Conservation (phyloP, 2,329 filamentous ascomycete species). For the Diaporthe ampelina region DNA sequence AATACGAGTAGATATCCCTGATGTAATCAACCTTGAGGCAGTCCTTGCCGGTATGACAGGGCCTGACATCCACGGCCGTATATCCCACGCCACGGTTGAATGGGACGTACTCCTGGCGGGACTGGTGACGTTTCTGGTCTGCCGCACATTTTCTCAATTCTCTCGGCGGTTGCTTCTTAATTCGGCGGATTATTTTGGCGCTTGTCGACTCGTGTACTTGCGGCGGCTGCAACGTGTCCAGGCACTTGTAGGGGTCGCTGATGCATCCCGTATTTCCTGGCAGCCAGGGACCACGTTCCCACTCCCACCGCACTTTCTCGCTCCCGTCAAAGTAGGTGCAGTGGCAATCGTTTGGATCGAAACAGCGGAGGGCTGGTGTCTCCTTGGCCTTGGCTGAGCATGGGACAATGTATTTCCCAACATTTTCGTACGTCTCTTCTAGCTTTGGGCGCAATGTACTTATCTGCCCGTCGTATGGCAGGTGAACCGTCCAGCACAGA, state of each 20-base stretch:
- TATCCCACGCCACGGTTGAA: not conserved
- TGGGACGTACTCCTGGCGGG: rapidly evolving
- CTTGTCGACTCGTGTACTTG: not conserved
- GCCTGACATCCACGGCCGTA: not conserved
- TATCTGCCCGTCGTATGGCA: not conserved
- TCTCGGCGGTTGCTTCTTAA: not conserved
- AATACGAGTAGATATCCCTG: rapidly evolving
- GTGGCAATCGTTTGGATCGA: conserved; percentile 35
- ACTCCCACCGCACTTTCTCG: not conserved
- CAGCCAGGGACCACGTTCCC: not conserved
- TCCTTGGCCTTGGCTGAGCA: not conserved
- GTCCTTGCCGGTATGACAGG: not conserved
- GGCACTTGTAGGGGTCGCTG: not conserved
- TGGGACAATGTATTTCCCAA: not conserved
- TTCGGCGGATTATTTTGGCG: too few relatives aligned
- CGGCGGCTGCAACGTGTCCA: not conserved
- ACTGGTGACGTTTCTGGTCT: not conserved
- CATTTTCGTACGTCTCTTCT: not conserved
- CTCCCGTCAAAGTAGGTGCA: not conserved
- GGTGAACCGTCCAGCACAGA: not conserved
- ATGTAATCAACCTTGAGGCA: conserved; percentile 16
- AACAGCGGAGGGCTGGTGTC: conserved; percentile 1
- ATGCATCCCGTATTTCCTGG: not conserved
- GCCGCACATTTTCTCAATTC: too few relatives aligned
- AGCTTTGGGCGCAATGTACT: not conserved